Conservation (phyloP, 257 asterid genomes). For the Rhazya stricta region DNA sequence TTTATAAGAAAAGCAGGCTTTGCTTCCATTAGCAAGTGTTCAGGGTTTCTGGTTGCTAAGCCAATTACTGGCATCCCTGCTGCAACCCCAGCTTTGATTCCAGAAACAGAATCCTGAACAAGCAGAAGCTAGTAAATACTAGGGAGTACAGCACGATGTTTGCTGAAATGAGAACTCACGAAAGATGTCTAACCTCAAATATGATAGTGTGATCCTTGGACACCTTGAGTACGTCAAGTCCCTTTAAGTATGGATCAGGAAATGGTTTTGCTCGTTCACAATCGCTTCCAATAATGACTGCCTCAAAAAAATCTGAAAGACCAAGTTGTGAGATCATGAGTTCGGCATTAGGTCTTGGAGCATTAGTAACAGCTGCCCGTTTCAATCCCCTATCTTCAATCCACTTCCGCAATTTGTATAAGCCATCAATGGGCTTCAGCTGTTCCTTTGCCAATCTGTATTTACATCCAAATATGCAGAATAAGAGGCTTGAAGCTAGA, state of each 20-base stretch:
- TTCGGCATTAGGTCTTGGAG: constrained; percentile 85
- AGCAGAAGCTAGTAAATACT: background rate
- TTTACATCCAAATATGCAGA: constrained; percentile 8
- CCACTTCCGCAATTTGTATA: constrained; percentile 69
- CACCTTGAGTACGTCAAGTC: constrained; percentile 72
- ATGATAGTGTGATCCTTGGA: constrained; percentile 77
- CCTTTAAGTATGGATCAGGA: constrained; percentile 91
- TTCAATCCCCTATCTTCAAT: constrained; percentile 79
- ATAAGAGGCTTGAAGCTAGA: background rate
- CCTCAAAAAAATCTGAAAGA: constrained; percentile 69
- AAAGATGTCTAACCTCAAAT: constrained; percentile 60
- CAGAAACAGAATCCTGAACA: constrained; percentile 81
- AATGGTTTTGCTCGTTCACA: constrained; percentile 80
- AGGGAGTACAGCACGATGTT: background rate
- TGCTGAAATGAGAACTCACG: background rate
- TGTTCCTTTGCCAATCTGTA: constrained; percentile 73
- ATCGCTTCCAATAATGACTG: constrained; percentile 69
- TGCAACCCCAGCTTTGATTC: constrained; percentile 92
- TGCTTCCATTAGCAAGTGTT: constrained; percentile 54
- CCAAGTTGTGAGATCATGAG: constrained; percentile 78
- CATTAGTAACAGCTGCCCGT: constrained; percentile 94
- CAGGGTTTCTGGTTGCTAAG: constrained; percentile 75
- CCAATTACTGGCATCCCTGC: constrained; percentile 89
- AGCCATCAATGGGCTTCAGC: constrained; percentile 60
- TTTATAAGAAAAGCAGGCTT: constrained; percentile 74